phyloP scores from a whole-genome alignment of 129 eudicot genomes.

The Flaveria linearis region DNA sequence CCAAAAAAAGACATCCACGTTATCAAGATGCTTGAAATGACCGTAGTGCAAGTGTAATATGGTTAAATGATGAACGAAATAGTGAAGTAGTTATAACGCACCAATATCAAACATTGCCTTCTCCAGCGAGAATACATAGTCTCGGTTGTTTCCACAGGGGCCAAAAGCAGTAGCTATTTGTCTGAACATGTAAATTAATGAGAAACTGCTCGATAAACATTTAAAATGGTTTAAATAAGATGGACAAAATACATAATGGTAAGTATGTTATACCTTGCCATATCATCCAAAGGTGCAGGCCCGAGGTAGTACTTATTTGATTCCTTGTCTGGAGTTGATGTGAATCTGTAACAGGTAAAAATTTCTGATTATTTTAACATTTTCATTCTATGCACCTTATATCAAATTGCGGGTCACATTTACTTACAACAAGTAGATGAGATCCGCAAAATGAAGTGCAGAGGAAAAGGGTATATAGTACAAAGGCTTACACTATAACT shows the following conservation, averaged over 20 bases:
- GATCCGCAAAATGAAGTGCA: neutral
- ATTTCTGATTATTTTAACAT: neutral
- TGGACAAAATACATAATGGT: neutral
- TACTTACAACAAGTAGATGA: neutral
- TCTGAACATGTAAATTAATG: conserved; percentile 34
- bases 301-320: conserved; percentile 90
- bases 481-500: conserved; percentile 75
- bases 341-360: conserved; percentile 58
- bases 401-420: neutral
- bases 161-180: conserved; percentile 97
- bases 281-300: conserved; percentile 93
- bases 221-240: neutral
- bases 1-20: conserved; percentile 6
- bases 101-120: conserved; percentile 92
- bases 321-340: conserved; percentile 82
- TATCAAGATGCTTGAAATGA: neutral
- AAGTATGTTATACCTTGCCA: conserved; percentile 61
- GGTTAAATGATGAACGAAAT: neutral
- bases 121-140: conserved; percentile 76
- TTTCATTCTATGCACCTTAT: neutral
- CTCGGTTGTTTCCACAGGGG: conserved; percentile 94
- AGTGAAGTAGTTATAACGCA: conserved; percentile 26
- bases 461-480: neutral
- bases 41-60: neutral
- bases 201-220: neutral